Evolutionary conservation across 768 basidiomycete species (phyloP).

Genomic region (Macrolepiota albuminosa): DNA sequence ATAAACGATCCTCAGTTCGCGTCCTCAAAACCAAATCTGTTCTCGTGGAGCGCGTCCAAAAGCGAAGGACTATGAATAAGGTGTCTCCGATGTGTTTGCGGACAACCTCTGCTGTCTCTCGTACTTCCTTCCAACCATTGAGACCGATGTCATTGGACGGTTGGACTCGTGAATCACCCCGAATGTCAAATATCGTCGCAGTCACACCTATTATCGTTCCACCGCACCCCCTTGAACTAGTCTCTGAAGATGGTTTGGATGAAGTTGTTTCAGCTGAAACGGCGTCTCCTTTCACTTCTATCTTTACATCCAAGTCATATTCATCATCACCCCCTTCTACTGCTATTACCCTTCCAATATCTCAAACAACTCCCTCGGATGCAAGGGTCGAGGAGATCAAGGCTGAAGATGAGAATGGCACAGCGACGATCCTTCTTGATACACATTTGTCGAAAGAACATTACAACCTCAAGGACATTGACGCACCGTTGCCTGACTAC

Average conservation of each 20-base stretch:
- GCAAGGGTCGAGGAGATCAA: neutral
- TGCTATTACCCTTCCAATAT: neutral
- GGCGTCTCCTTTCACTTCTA: conserved; percentile 3
- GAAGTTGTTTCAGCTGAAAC: conserved; percentile 6
- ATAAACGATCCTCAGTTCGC: conserved; percentile 26
- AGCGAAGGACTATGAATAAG: conserved; percentile 31
- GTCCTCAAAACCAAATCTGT: conserved; percentile 21
- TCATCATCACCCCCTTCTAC: conserved; percentile 6
- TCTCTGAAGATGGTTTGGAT: conserved; percentile 7
- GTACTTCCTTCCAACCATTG: conserved; percentile 4
- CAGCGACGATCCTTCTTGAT: conserved; percentile 14
- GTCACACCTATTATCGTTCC: neutral
- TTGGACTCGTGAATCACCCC: conserved; percentile 6
- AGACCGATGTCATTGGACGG: conserved; percentile 14
- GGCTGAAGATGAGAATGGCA: conserved; percentile 9
- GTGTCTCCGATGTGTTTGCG: conserved; percentile 29
- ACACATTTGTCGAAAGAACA: neutral
- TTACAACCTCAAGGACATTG: conserved; percentile 8
- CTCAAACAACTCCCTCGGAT: neutral
- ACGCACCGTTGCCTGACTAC: conserved; percentile 16
- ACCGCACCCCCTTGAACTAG: neutral
- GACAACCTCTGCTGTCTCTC: conserved; percentile 18
- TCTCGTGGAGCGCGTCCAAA: conserved; percentile 23
- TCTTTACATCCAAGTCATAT: conserved; percentile 4
- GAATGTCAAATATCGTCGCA: neutral